phyloP scores from a whole-genome alignment of 495 filamentous ascomycete species.

The Neurospora tetraspora region DNA sequence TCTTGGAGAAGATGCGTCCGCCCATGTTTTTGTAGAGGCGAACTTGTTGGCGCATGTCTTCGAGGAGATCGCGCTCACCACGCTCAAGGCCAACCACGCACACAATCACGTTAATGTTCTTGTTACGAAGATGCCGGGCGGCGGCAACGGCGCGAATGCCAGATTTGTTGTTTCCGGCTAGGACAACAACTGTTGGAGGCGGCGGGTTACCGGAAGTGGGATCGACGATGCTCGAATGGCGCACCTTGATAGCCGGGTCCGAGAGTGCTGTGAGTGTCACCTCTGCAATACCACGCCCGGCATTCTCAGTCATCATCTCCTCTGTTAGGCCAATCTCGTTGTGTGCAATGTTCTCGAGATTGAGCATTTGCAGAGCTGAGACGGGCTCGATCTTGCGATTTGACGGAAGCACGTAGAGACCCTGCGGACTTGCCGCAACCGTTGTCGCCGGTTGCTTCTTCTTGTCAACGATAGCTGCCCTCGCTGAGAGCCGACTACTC shows the following conservation, averaged over 20 bases:
- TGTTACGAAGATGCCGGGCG: slow-evolving; percentile 75
- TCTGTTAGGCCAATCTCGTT: slow-evolving; percentile 76
- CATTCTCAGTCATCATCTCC: slow-evolving; percentile 85
- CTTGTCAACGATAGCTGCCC: slow-evolving; percentile 19
- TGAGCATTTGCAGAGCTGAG: slow-evolving; percentile 75
- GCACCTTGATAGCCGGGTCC: slow-evolving; percentile 44
- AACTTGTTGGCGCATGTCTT: slow-evolving; percentile 62
- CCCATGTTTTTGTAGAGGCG: slow-evolving; percentile 70
- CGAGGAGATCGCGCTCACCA: slow-evolving; percentile 52
- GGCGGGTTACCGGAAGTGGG: slow-evolving; percentile 14
- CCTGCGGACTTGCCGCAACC: slow-evolving; percentile 11
- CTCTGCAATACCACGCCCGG: slow-evolving; percentile 77
- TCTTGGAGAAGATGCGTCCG: slow-evolving; percentile 52
- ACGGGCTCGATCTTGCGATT: slow-evolving; percentile 70
- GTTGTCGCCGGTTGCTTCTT: slow-evolving; percentile 13
- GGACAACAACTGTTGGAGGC: slow-evolving; percentile 59
- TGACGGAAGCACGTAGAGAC: slow-evolving; percentile 45
- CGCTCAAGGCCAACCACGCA: slow-evolving; percentile 75
- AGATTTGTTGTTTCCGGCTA: slow-evolving; percentile 81
- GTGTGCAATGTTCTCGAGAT: slow-evolving; percentile 79
- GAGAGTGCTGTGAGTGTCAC: slow-evolving; percentile 56
- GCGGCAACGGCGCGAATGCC: slow-evolving; percentile 78
- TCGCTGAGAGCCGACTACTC: slow-evolving; percentile 22
- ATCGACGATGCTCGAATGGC: slow-evolving; percentile 29
- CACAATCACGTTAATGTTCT: slow-evolving; percentile 65